These are phyloP conservation scores for Debaryomyces fabryi DNA, from an alignment of 1,139 yeast genomes.

Conservation along the genomic window DNA sequence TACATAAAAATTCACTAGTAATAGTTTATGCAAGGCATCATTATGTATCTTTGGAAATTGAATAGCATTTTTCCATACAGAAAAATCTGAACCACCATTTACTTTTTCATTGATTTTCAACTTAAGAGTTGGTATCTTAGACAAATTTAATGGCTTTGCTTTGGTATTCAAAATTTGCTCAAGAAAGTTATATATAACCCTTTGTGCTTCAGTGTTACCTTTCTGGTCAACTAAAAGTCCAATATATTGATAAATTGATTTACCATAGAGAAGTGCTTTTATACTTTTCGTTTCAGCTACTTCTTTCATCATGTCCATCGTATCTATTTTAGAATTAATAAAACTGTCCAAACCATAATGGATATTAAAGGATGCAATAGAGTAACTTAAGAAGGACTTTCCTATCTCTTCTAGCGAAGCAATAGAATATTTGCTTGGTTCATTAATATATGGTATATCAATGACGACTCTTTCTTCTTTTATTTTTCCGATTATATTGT, in stretches of 20 bases:
- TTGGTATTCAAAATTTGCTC: neutral
- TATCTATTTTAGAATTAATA: slow-evolving; percentile 16
- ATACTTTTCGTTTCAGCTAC: neutral
- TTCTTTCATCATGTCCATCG: slow-evolving; percentile 9
- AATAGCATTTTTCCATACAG: slow-evolving; percentile 6
- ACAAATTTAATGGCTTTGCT: slow-evolving; percentile 1
- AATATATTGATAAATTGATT: neutral
- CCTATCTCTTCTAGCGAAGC: slow-evolving; percentile 11
- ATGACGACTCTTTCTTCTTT: neutral
- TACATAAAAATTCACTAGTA: slow-evolving; percentile 19
- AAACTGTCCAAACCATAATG: slow-evolving; percentile 17
- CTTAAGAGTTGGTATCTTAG: slow-evolving; percentile 3
- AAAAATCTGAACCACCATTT: neutral
- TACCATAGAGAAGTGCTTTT: neutral
- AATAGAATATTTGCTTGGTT: neutral
- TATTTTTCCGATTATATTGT: slow-evolving; percentile 1
- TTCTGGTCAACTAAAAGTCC: slow-evolving; percentile 2
- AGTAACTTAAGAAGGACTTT: slow-evolving; percentile 12
- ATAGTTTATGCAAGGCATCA: slow-evolving; percentile 15
- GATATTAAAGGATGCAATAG: slow-evolving; percentile 13
- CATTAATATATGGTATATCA: neutral
- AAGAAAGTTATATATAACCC: neutral
- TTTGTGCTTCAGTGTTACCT: neutral
- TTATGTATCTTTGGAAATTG: slow-evolving; percentile 1
- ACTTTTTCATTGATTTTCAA: neutral